Conservation (phyloP, 805 yeast genomes). For the Vanderwaltozyma yarrowii region DNA sequence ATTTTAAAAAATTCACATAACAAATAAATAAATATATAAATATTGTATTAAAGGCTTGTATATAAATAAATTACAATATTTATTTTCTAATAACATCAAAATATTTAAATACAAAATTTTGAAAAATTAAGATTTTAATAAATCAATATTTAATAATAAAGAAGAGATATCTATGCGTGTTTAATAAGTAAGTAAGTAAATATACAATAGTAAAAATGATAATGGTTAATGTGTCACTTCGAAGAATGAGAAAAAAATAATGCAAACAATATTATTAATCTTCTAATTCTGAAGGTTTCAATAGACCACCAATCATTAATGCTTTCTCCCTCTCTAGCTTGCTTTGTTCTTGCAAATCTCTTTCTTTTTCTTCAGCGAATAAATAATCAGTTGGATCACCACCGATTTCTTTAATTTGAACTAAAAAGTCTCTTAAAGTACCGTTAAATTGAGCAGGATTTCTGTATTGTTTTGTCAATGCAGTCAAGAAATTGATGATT, state of each 20-base stretch:
- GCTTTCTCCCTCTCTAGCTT: slow-evolving; percentile 71
- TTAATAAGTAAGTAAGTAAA: neutral
- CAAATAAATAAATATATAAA: neutral
- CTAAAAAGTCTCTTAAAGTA: slow-evolving; percentile 86
- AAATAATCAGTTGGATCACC: slow-evolving; percentile 93
- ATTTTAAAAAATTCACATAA: no score
- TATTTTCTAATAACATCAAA: no score
- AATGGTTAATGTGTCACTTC: no score
- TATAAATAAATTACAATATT: neutral
- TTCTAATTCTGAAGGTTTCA: slow-evolving; percentile 91
- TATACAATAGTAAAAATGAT: no score
- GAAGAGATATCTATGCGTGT: neutral
- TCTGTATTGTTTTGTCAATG: slow-evolving; percentile 60
- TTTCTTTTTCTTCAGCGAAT: slow-evolving; percentile 87
- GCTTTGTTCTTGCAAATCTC: slow-evolving; percentile 58
- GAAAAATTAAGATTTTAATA: no score
- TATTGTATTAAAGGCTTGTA: neutral
- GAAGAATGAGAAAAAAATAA: no score
- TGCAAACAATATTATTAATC: slow-evolving; percentile 36
- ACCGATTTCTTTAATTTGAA: slow-evolving; percentile 90
- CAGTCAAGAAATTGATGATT: slow-evolving; percentile 69
- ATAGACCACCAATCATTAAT: slow-evolving; percentile 79
- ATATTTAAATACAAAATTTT: no score
- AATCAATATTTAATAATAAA: neutral
- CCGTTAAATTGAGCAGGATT: slow-evolving; percentile 72